Evolutionary conservation across 352 stramenopile species (phyloP).

Genomic region (Globisporangium perplexum): DNA sequence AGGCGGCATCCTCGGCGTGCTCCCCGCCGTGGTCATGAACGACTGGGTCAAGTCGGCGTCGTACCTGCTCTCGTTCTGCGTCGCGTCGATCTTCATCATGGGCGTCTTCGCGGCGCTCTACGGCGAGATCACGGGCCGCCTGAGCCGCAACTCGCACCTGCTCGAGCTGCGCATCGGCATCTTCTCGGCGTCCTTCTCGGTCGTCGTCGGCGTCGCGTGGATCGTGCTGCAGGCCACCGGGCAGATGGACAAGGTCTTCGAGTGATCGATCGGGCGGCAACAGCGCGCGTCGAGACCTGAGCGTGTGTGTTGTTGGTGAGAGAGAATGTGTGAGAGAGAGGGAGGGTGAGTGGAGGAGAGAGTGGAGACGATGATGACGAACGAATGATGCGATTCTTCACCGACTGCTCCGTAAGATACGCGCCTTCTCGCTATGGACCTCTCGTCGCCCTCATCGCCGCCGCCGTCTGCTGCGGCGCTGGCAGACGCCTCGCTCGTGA

Average conservation of each 20-base stretch:
- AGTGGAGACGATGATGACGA: no score
- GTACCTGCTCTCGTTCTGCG: conserved; percentile 81
- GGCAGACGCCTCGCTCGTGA: conserved; percentile 21
- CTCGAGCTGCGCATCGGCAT: conserved; percentile 48
- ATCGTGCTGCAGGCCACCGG: conserved; percentile 27
- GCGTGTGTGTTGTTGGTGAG: no score
- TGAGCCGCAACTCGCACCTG: conserved; percentile 26
- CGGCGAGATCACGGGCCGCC: conserved; percentile 45
- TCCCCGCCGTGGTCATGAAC: conserved; percentile 74
- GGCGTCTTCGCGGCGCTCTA: conserved; percentile 76
- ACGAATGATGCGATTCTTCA: not conserved
- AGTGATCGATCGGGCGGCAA: no score
- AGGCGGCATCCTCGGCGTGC: conserved; percentile 55
- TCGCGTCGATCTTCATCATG: conserved; percentile 85
- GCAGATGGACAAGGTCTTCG: conserved; percentile 3
- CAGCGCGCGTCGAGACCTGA: not conserved
- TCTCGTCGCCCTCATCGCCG: not conserved
- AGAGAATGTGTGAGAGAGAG: no score
- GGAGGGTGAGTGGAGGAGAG: not conserved
- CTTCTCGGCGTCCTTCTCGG: conserved; percentile 48
- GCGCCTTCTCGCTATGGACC: conserved; percentile 1
- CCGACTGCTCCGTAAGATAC: not conserved
- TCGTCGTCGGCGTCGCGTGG: conserved; percentile 55
- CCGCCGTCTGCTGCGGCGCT: conserved; percentile 1
- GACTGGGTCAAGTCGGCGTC: conserved; percentile 48